Base-by-base conservation (phyloP, 139 green algal genomes). In the Pedinophyceae sp. region DNA sequence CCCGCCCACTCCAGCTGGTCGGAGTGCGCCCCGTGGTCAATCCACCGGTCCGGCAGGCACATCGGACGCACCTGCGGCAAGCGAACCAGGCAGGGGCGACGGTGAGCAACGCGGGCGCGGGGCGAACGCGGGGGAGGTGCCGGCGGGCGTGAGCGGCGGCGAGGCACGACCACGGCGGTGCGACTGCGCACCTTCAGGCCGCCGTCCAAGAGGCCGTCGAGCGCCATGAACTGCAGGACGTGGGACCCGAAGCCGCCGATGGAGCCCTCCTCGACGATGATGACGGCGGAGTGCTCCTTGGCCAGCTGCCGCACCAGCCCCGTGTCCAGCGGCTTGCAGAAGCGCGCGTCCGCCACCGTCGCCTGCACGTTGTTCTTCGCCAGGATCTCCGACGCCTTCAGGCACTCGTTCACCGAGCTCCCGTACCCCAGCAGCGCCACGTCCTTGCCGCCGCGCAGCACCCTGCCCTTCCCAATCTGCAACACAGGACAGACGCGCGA, bases 321-420 rank as follows among this genome's bases (percentile, higher is more conserved):
- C 0, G 65, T 82, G 72, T 99, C 91, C 30, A 99, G 78, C 5
- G 92, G 92, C 75, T 99, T 99, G 85, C 89, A 97, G 73, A 97
- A 99, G 30, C 90, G 76, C 18, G 87, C 87, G 66, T 97, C 89
- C 30, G 87, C 73, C 0, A 97, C 86, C 0, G 89, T 97, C 23
- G 78, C 72, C 20, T 54, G 79, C 19, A 99, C 73, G 30, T 85
- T 86, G 16, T 70, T 60, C 45, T 83, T 68, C 52, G 73, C 70
- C 51, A 97, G 75, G 61, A 93, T 69, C 27, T 93, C 77, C 0
- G 85, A 83, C 2, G 91, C 91, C 3, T 72, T 73, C 26, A 97
- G 47, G 27, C 80, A 87, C 51, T 88, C 77, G 43, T 94, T 85
- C 13, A 82, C 69, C n/a, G 66, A 76, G 30, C 73, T 79, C 58